Evolutionary conservation across 306 rosid species (phyloP), one percentile per base, ranked within the genome.

Genomic region (Cicer pinnatifidum): DNA sequence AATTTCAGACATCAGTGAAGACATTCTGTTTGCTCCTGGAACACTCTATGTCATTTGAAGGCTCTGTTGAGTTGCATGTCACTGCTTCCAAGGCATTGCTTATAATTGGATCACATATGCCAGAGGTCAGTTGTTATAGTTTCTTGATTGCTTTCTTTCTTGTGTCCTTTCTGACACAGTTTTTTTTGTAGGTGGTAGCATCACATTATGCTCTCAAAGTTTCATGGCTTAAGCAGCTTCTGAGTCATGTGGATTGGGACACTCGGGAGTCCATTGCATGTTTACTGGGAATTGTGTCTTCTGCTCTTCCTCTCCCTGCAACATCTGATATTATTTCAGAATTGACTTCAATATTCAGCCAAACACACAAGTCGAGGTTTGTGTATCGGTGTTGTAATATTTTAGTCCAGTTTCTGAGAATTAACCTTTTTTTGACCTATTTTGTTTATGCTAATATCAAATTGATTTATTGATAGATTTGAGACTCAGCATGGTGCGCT

Each of bases 261-360:
- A 89, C 97, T 59, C 98, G 97, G 76, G 97, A 93, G 87, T 87
- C 94, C 72, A 86, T 88, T 45, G 97, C 98, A 75, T 90, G 96
- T 28, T 75, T 93, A 87, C 96, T 93, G 80, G 98, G 98, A 76
- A 83, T 93, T 56, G 94, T 91, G 72, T 89, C 98, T 75, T 91
- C 91, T 76, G 84, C 86, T 77, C 91, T 91, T 72, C 83, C 92
- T 20, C 76, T 71, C 53, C 75, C 82, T 37, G 81, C 79, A 51
- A 85, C 86, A 64, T 85, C 84, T 70, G 81, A 78, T 80, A 75
- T 91, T 77, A 67, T 88, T 35, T 78, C 77, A 40, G 96, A 89
- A 61, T 80, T 91, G 84, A 80, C 88, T 80, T 82, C 91, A 70
- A 78, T 86, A 77, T 71, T 89, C 80, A 72, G 77, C 77, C 87